Percentiles rank a stretch among this genome's conserved stretches.
These are phyloP conservation scores for Lentinula raphanica DNA, from an alignment of 768 basidiomycete species.

Conservation along the genomic window DNA sequence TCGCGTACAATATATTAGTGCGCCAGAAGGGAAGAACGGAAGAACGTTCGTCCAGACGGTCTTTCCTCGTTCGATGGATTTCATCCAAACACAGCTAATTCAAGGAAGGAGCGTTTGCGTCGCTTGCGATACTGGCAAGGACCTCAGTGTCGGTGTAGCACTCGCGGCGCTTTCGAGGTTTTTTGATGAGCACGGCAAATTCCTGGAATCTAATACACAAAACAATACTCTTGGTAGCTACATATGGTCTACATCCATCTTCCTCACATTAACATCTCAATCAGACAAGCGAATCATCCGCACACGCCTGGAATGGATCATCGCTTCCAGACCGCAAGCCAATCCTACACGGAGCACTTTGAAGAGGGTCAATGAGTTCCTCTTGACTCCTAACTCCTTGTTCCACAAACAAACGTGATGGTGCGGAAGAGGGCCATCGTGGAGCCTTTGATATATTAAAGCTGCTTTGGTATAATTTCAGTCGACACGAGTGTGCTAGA, in stretches of 20 bases:
- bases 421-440: neutral
- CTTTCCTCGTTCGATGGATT: conserved; percentile 45
- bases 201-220: conserved; percentile 1
- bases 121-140: conserved; percentile 53
- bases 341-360: conserved; percentile 84
- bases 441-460: neutral
- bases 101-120: conserved; percentile 37
- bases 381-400: conserved; percentile 40
- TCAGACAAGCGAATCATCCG: conserved; percentile 60
- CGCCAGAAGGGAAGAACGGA: conserved; percentile 46
- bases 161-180: conserved; percentile 51
- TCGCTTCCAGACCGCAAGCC: conserved; percentile 63
- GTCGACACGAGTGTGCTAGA: conserved; percentile 40
- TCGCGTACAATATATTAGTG: conserved; percentile 16
- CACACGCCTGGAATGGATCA: conserved; percentile 81
- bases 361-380: conserved; percentile 70
- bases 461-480: conserved; percentile 6
- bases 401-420: neutral
- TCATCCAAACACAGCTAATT: conserved; percentile 36
- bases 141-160: conserved; percentile 59
- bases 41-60: conserved; percentile 43
- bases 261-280: neutral
- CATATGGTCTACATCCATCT: neutral
- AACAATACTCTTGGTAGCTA: neutral
- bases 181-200: conserved; percentile 51